Base-by-base conservation (phyloP, 768 basidiomycete genomes). In the Phlebiopsis flavidoalba region DNA sequence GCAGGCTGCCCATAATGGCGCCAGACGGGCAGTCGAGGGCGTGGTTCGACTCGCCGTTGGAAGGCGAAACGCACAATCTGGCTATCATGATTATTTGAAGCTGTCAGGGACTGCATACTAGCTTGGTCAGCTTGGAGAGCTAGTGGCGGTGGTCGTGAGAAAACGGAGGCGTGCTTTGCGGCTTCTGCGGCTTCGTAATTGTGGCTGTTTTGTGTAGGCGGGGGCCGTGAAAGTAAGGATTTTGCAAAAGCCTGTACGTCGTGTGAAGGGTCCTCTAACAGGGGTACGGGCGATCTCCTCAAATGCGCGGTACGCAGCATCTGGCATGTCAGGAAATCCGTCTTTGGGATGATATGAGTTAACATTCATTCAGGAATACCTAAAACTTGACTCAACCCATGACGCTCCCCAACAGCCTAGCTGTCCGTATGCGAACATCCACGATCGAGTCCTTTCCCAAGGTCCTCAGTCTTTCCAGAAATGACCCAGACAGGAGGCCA, bases 381-480 rank as follows among this genome's bases (percentile, higher is more conserved):
- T 59, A 52, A 62, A 43, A 8, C 3, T 3, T 8, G 12, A 76
- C 84, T 69, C 73, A n/a, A 89, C 89, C 80, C 64, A 75, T 78
- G 31, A 86, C 70, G 52, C 73, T 66, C 53, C 83, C 83, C 46
- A 86, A 73, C 50, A 93, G 80, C 53, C 93, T 82, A n/a, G 95
- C 88, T 2, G 93, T 80, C 7, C 86, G 89, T 59, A 97, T 93
- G 50, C 93, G 82, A 36, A 97, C 93, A 62, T 93, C 94, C 54
- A 90, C 79, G 12, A 96, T 85, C 37, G 70, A 67, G 68, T 98
- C 95, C 35, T 76, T 69, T 5, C 83, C 81, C 46, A 95, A 77
- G 48, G 70, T 66, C 26, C 77, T 72, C 19, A 95, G 72, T n/a
- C 77, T 73, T 59, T 77, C 71, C 74, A 91, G 82, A 62, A 85